Percentiles rank a stretch among this genome's conserved stretches.
These are phyloP conservation scores for Infundibulicybe gibba DNA, from an alignment of 768 basidiomycete species.

Conservation along the genomic window DNA sequence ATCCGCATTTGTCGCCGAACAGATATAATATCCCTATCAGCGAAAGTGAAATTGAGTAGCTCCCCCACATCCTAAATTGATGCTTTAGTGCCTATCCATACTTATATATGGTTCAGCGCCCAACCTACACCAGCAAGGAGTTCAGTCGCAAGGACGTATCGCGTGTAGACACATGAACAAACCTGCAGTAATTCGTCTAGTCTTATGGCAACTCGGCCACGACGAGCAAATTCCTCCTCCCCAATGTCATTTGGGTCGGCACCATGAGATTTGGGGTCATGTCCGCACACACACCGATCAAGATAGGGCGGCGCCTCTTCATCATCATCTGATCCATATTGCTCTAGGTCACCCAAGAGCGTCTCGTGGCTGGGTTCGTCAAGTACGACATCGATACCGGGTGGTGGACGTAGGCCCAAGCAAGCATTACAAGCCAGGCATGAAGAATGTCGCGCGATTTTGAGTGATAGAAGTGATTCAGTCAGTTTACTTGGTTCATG, in stretches of 20 bases:
- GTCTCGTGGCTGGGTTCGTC: conserved; percentile 48
- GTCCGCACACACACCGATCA: conserved; percentile 66
- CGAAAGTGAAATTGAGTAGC: conserved; percentile 78
- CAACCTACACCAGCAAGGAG: conserved; percentile 1
- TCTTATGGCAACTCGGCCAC: conserved; percentile 70
- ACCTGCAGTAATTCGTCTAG: conserved; percentile 85
- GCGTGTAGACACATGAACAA: conserved; percentile 16
- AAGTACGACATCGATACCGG: conserved; percentile 52
- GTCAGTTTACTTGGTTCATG: conserved; percentile 45
- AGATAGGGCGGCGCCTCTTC: conserved; percentile 50
- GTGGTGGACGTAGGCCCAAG: conserved; percentile 64
- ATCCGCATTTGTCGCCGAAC: conserved; percentile 68
- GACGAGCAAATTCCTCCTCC: conserved; percentile 63
- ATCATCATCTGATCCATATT: conserved; percentile 73
- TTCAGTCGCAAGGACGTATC: no score
- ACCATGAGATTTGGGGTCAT: conserved; percentile 62
- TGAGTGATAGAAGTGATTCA: conserved; percentile 53
- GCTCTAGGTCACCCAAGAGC: conserved; percentile 50
- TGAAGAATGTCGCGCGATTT: conserved; percentile 79
- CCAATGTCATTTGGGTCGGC: conserved; percentile 56
- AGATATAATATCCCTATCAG: conserved; percentile 64
- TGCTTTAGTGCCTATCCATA: neutral
- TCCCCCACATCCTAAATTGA: conserved; percentile 61
- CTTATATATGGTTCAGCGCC: neutral
- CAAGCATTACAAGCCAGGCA: conserved; percentile 70